A percentile compares a stretch with the other conserved stretches of the same genome.
Conservation (phyloP, 352 stramenopile species). For the Hyaloperonospora arabidopsidis region DNA sequence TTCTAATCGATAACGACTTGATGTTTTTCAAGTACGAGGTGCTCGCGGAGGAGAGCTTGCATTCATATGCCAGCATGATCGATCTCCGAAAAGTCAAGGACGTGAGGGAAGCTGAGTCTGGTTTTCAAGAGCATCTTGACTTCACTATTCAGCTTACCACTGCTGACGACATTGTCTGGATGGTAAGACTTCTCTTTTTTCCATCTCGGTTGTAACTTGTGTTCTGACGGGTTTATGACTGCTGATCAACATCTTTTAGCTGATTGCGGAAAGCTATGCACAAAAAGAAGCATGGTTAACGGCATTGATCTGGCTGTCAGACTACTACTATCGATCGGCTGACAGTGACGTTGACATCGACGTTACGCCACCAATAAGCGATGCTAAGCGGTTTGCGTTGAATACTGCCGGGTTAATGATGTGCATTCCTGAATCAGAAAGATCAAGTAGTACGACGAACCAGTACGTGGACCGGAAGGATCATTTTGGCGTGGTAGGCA, state of each 20-base stretch:
- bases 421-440: slow-evolving; percentile 38
- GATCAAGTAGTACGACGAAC: slow-evolving; percentile 25
- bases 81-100: slow-evolving; percentile 75
- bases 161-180: slow-evolving; percentile 61
- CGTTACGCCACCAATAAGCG: slow-evolving; percentile 20
- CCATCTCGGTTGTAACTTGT: slow-evolving; percentile 12
- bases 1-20: slow-evolving; percentile 68
- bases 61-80: slow-evolving; percentile 57
- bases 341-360: slow-evolving; percentile 20
- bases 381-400: slow-evolving; percentile 35
- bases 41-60: slow-evolving; percentile 55
- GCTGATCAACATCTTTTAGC: slow-evolving; percentile 24
- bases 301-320: slow-evolving; percentile 77
- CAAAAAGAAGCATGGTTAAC: slow-evolving; percentile 85
- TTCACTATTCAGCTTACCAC: slow-evolving; percentile 82
- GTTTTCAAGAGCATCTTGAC: slow-evolving; percentile 75
- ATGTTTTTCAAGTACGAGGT: slow-evolving; percentile 86
- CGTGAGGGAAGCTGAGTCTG: slow-evolving; percentile 71
- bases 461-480: slow-evolving; percentile 23
- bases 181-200: slow-evolving; percentile 37
- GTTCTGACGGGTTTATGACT: slow-evolving; percentile 9
- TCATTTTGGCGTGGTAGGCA: slow-evolving; percentile 21
- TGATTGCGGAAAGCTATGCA: slow-evolving; percentile 68
- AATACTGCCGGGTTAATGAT: slow-evolving; percentile 44
- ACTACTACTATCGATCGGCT: slow-evolving; percentile 65